A percentile compares a stretch with the other conserved stretches of the same genome.
Evolutionary conservation across 2,329 filamentous ascomycete genomes (phyloP).

Genomic region (Didymellaceae sp.): DNA sequence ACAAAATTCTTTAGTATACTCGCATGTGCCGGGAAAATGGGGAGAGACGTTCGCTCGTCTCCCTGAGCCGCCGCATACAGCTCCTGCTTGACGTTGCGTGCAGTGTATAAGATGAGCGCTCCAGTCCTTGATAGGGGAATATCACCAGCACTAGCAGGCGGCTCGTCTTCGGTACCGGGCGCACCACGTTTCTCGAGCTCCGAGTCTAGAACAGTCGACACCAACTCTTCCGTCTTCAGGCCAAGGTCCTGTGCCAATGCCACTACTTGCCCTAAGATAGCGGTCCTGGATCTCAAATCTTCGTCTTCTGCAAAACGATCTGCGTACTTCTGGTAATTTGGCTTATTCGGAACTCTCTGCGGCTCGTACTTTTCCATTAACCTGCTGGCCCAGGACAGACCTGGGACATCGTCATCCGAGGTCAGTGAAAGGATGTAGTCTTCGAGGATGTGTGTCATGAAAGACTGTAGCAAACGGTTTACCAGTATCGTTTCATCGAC

Average conservation of each 20-base stretch:
- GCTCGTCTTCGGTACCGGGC: conserved; percentile 61
- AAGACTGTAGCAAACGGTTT: conserved; percentile 71
- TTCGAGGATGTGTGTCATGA: conserved; percentile 79
- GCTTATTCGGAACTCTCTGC: conserved; percentile 62
- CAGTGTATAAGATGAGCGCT: conserved; percentile 60
- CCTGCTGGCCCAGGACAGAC: conserved; percentile 60
- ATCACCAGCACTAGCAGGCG: conserved; percentile 58
- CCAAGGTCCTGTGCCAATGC: conserved; percentile 67
- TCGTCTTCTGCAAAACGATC: conserved; percentile 70
- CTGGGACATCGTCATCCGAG: conserved; percentile 55
- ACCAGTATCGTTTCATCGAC: conserved; percentile 67
- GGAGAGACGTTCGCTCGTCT: conserved; percentile 46
- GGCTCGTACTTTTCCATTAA: conserved; percentile 74
- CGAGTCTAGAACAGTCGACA: conserved; percentile 52
- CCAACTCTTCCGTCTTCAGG: conserved; percentile 56
- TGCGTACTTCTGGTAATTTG: conserved; percentile 66
- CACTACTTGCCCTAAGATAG: conserved; percentile 74
- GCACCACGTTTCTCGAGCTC: conserved; percentile 50
- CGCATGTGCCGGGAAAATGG: conserved; percentile 62
- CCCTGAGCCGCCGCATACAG: conserved; percentile 54
- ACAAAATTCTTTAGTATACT: conserved; percentile 60
- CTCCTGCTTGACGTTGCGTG: conserved; percentile 57
- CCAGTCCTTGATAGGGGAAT: conserved; percentile 64
- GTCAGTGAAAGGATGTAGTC: conserved; percentile 68
- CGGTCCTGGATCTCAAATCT: conserved; percentile 66